Base-by-base conservation (phyloP, 306 rosid species). In the Pyrus betulifolia region DNA sequence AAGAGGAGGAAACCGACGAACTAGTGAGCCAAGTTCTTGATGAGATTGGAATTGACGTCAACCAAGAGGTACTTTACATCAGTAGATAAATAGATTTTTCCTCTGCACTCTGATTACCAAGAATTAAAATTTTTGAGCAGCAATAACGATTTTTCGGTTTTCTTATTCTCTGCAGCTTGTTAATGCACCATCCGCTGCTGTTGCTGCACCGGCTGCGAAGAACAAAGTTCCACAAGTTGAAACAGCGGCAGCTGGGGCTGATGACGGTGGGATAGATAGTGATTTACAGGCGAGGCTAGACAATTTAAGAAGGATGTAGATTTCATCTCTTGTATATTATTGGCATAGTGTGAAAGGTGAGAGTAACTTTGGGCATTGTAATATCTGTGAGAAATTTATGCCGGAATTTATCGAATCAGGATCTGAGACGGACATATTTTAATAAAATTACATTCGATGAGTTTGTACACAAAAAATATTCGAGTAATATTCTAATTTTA, bases 201-300 rank as follows among this genome's bases (percentile, higher is more conserved):
- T 95, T 69, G 87, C 98, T 84, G 89, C 96, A 33, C 98, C 97
- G 6, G 91, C 92, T 3, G 83, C 90, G 11, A 84, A 78, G 73
- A 78, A 86, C 6, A 95, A 92, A 84, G 89, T 90, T 74, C 77
- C 98, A 52, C 98, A 92, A 80, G 97, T 71, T 58, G 98, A 95
- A 87, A 27, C 93, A 67, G 77, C 91, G 1, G 88, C 67, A 28
- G n/a, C 69, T 25, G 65, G 65, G 25, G 79, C 69, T 21, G 98
- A 92, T 55, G 98, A 90, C 9, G 15, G 85, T 19, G 98, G 97
- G 38, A 92, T 95, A 75, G 97, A 95, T 59, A 92, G 89, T 77
- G 98, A 95, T 33, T 81, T 95, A 63, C 98, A 95, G 89, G 97
- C 98, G 17, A 84, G 98, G 83, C 82, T 95, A 75, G 97, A 95